Base-by-base conservation (phyloP, 352 stramenopile genomes). In the Globisporangium rhizosaccharum region DNA sequence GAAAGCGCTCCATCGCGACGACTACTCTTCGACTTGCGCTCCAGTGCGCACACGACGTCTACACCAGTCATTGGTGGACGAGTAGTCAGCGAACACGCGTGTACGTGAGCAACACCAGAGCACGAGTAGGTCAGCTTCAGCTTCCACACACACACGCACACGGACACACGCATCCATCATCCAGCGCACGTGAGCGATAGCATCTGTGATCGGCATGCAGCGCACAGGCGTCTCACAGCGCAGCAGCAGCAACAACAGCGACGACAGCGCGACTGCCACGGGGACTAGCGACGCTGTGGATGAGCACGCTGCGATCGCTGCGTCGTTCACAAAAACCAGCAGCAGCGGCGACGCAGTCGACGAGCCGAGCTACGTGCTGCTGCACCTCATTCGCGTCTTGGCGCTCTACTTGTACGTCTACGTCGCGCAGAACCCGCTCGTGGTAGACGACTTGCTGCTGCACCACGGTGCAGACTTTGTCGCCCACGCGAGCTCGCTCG, bases 311-410 rank as follows among this genome's bases (percentile, higher is more conserved):
- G 25, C 46, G 46, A 51, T 51, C 20, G 46, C 46, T 33, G 12
- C 14, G 46, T 55, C 54, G 17, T 36, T 59, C 36, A 12, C 54
- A 51, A 33, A 14, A 50, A 28, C 25, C 20, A 33, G 23, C 15
- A 49, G 8, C n/a, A 23, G 26, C 18, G 20, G 28, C 14, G n/a
- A 52, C 10, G 25, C 41, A 25, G 28, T 36, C 28, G 57, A 53
- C 25, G 67, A 63, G 49, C 51, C 39, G 26, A 47, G 48, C 47
- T 61, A 54, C 60, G 28, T 87, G 44, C 56, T 87, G 58, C 68
- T 89, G 33, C 76, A 89, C 52, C 65, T 89, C 41, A 72, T 89
- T 54, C 76, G 77, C 62, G 78, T 80, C 25, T 66, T 89, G 56
- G 69, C 77, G 15, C 58, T 89, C 44, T 86, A 85, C 52, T 59